Evolutionary conservation across 768 basidiomycete species (phyloP).

Genomic region (Russula lepida): DNA sequence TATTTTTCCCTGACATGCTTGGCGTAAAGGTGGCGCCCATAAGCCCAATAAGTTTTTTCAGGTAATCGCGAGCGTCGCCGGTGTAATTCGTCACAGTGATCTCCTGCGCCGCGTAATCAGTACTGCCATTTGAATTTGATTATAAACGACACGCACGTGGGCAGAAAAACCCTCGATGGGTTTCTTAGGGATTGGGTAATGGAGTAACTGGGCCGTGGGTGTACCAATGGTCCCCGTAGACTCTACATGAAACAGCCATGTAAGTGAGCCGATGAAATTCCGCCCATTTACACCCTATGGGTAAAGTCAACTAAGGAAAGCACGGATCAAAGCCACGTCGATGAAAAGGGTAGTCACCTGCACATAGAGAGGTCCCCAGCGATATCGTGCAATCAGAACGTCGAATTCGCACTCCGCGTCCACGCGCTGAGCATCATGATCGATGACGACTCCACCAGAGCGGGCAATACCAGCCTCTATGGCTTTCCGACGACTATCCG

Average conservation of each 20-base stretch:
- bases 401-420: conserved; percentile 48
- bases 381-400: conserved; percentile 60
- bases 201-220: conserved; percentile 69
- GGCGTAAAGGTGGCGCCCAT: conserved; percentile 80
- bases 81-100: conserved; percentile 88
- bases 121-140: background rate
- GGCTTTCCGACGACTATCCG: conserved; percentile 38
- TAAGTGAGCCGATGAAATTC: conserved; percentile 67
- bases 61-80: conserved; percentile 76
- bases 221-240: conserved; percentile 48
- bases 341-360: conserved; percentile 34
- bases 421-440: conserved; percentile 31
- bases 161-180: conserved; percentile 49
- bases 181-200: conserved; percentile 69
- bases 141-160: conserved; percentile 43
- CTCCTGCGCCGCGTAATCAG: conserved; percentile 34
- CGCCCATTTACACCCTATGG: conserved; percentile 47
- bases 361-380: conserved; percentile 63
- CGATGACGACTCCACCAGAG: conserved; percentile 48
- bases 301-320: background rate
- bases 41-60: conserved; percentile 69
- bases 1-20: conserved; percentile 69
- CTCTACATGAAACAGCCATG: conserved; percentile 79
- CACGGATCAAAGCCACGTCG: background rate
- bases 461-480: conserved; percentile 52